phyloP scores from a whole-genome alignment of 2,329 filamentous ascomycete species.

The Xylariales sp. region DNA sequence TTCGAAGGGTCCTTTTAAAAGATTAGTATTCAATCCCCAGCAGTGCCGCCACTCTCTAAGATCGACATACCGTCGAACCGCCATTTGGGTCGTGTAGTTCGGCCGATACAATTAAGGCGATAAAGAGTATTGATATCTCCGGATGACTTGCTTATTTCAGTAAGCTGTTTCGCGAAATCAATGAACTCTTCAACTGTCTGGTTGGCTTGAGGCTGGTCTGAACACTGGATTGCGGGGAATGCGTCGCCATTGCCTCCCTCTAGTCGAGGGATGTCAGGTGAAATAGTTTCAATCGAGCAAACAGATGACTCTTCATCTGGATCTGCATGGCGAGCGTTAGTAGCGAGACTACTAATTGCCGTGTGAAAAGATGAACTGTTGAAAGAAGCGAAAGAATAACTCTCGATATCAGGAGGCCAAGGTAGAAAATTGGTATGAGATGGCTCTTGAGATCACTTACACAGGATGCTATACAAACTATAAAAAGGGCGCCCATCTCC shows the following conservation, averaged over 20 bases:
- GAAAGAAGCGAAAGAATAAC: background rate
- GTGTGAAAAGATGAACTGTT: background rate
- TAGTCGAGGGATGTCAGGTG: conserved; percentile 49
- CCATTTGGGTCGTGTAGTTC: conserved; percentile 49
- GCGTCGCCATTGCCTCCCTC: conserved; percentile 55
- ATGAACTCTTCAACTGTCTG: conserved; percentile 52
- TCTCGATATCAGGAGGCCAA: conserved; percentile 9
- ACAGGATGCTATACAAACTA: conserved; percentile 40
- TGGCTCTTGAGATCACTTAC: background rate
- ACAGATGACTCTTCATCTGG: conserved; percentile 35
- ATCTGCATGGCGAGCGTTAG: conserved; percentile 12
- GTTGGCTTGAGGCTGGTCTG: conserved; percentile 53
- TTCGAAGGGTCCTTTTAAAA: conserved; percentile 46
- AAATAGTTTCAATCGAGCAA: conserved; percentile 49
- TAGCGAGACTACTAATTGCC: background rate
- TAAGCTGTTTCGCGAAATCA: conserved; percentile 50
- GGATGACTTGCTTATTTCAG: conserved; percentile 54
- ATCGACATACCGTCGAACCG: conserved; percentile 36
- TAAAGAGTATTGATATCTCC: conserved; percentile 58
- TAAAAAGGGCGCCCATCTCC: conserved; percentile 60
- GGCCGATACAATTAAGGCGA: conserved; percentile 51
- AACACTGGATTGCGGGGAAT: conserved; percentile 60
- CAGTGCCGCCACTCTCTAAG: background rate
- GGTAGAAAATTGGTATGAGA: conserved; percentile 26
- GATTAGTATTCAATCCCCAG: conserved; percentile 28